Base-by-base conservation (phyloP, 257 asterid species). In the Fraxinus pennsylvanica region DNA sequence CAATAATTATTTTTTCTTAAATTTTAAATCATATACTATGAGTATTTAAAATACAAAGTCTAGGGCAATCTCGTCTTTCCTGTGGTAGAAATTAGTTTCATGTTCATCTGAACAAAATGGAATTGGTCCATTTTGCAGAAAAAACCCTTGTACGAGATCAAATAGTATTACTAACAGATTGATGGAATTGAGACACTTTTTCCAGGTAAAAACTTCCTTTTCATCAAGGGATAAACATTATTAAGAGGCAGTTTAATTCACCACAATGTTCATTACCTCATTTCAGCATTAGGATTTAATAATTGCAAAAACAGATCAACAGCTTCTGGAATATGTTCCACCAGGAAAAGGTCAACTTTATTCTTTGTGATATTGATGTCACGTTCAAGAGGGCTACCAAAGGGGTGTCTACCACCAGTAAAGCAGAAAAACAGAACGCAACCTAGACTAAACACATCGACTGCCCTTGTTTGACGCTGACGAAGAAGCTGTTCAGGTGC, bases 401-500 rank as follows among this genome's bases (percentile, higher is more conserved):
- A 95, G 59, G 99, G 99, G 85, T 95, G 99, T 75, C 86, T 87
- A 81, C 99, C 97, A 52, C 96, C 98, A 27, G 97, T 89, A 59
- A 93, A 81, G 85, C 97, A 95, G 88, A 85, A 93, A 86, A 89
- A 95, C 73, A 95, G 77, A 80, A 93, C 96, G 82, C 93, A 90
- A 14, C 99, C 99, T 30, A 95, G 87, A 76, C 98, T 90, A 81
- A 95, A 95, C 83, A 91, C 78, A 87, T 95, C 99, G 10, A 95
- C 91, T 73, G 97, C 97, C 59, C 97, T 87, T 66, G 99, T 95
- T 88, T 95, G 98, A 81, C 97, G 98, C 50, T 95, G 96, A 82
- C 80, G 87, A 80, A 93, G 98, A 82, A 95, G 94, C 86, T 91
- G 96, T 84, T 95, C 99, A 39, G 99, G 99, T 22, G 99, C 97